Evolutionary conservation across 2,329 filamentous ascomycete species (phyloP).

Genomic region (Laburnicola sp.): DNA sequence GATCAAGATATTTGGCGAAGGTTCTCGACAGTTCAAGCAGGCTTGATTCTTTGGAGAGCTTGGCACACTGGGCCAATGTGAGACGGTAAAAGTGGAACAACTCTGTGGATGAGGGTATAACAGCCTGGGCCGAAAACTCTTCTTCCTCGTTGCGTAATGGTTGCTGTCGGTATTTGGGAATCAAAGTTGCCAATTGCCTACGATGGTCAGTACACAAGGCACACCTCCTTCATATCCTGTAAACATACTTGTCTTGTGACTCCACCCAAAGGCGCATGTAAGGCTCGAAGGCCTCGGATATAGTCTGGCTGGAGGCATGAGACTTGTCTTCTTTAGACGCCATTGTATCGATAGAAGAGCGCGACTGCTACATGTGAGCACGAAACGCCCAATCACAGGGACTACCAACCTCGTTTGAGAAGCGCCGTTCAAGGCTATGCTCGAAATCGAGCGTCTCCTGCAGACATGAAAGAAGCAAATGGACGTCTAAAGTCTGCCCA

Average conservation of each 20-base stretch:
- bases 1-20: constrained; percentile 89
- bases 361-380: constrained; percentile 54
- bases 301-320: constrained; percentile 82
- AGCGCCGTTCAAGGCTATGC: constrained; percentile 82
- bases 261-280: constrained; percentile 98
- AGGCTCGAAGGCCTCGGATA: constrained; percentile 95
- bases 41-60: constrained; percentile 87
- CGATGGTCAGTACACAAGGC: constrained; percentile 13
- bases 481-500: constrained; percentile 83
- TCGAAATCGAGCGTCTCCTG: constrained; percentile 98
- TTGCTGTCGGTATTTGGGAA: constrained; percentile 85
- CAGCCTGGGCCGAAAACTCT: constrained; percentile 86
- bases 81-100: constrained; percentile 97
- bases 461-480: constrained; percentile 81
- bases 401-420: constrained; percentile 61
- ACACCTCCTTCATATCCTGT: neutral
- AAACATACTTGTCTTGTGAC: constrained; percentile 74
- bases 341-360: constrained; percentile 86
- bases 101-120: constrained; percentile 92
- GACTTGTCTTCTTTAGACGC: constrained; percentile 75
- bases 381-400: neutral
- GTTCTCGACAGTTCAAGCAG: constrained; percentile 82
- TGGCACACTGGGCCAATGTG: constrained; percentile 90
- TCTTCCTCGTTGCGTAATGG: constrained; percentile 81
- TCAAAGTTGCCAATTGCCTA: constrained; percentile 73